Evolutionary conservation across 805 yeast genomes (phyloP), one percentile per base, ranked within the genome.

Genomic region (Saccharomycopsis microspora): DNA sequence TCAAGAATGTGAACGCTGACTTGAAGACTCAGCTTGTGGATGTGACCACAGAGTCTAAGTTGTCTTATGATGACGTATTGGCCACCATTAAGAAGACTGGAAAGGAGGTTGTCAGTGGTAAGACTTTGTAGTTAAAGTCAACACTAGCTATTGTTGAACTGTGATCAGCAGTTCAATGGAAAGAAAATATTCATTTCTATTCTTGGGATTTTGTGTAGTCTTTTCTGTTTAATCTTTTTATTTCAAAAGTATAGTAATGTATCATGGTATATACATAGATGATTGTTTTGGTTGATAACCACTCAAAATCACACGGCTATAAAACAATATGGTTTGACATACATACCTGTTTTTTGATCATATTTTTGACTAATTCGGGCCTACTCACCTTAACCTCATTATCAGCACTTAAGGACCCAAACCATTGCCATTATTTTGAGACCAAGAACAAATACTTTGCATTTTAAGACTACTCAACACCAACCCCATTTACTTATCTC

Each of bases 71-170:
- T 44, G 75, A 82, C 3, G 89, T 93, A n/a, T 70, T 81, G 47
- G 80, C 73, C 46, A 80, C 87, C 48, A 90, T 90, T 54, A 69
- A 81, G 53, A 90, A 90, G 71, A 88, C 97, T 1, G 97, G 97
- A 36, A 90, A 90, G 70, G 78, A 78, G 57, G 82, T 90, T 50
- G 69, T 73, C 42, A 70, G 72, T 32, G 95, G 96, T 8, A 72
- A 72, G 57, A 67, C 72, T 41, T 58, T 82, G 46, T 68, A 64
- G 9, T 29, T 42, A 11, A 9, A 8, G 44, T 31, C n/a, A 39
- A n/a, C 37, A 3, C 45, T n/a, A 30, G 19, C 9, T 41, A 37
- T 37, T n/a, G 8, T 28, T 30, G n/a, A 28, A 5, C 5, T 5
- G 45, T 42, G 37, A 19, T n/a, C 29, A 39, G 27, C 29, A n/a